Conservation (phyloP, 2,329 filamentous ascomycete genomes). For the Rutstroemia sydowiana region DNA sequence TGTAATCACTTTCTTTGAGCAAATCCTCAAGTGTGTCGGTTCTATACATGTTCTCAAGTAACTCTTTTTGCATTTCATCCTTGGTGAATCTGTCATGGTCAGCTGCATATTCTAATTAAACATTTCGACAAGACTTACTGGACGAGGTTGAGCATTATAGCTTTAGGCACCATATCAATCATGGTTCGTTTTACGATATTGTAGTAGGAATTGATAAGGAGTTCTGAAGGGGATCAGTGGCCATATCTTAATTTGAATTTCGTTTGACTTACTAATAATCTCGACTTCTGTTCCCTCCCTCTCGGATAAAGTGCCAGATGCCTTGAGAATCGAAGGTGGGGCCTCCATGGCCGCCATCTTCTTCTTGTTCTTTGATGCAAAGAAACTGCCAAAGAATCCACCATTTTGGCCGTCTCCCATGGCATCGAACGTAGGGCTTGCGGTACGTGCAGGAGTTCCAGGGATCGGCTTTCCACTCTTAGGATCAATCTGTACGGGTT, state of each 20-base stretch:
- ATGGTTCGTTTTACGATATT: conserved; percentile 97
- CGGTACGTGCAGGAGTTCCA: conserved; percentile 61
- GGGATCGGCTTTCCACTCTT: conserved; percentile 96
- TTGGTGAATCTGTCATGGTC: conserved; percentile 66
- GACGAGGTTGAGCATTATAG: conserved; percentile 95
- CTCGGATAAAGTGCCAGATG: conserved; percentile 86
- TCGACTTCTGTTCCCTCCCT: conserved; percentile 94
- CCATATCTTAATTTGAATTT: background rate
- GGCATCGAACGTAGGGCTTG: conserved; percentile 61
- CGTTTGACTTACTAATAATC: conserved; percentile 73
- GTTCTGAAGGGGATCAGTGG: conserved; percentile 48
- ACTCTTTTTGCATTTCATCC: conserved; percentile 96
- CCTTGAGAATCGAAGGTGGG: conserved; percentile 86
- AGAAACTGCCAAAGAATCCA: conserved; percentile 98
- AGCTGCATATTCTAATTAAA: conserved; percentile 4
- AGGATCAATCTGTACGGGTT: conserved; percentile 91
- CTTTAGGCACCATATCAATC: conserved; percentile 99
- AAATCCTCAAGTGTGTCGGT: conserved; percentile 84
- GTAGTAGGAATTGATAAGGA: conserved; percentile 93
- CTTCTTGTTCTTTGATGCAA: conserved; percentile 99
- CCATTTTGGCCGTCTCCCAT: conserved; percentile 49
- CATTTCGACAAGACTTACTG: conserved; percentile 54
- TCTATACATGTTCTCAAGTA: conserved; percentile 96
- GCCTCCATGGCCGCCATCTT: conserved; percentile 99
- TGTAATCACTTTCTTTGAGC: conserved; percentile 97